These are phyloP conservation scores for Cutaneotrichosporon mucoides DNA, from an alignment of 1,284 basidiomycete species.

Conservation along the genomic window DNA sequence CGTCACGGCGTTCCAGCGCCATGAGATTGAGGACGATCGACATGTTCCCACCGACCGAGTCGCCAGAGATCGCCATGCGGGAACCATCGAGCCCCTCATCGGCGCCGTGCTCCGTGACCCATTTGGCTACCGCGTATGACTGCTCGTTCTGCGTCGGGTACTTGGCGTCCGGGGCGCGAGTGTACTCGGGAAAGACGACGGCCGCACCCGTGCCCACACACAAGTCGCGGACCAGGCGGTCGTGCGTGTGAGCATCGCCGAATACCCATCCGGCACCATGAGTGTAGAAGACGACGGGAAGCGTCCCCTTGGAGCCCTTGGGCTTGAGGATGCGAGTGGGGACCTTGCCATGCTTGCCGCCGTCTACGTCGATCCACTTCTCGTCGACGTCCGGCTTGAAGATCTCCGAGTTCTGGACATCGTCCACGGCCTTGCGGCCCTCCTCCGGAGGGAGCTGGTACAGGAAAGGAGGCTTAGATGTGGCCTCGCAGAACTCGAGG, in stretches of 20 bases:
- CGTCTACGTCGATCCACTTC: slow-evolving; percentile 16
- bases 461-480: slow-evolving; percentile 10
- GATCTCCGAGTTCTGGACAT: slow-evolving; percentile 6
- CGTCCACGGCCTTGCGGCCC: slow-evolving; percentile 13
- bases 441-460: slow-evolving; percentile 15
- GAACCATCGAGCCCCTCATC: slow-evolving; percentile 9
- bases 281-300: slow-evolving; percentile 17
- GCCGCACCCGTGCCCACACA: slow-evolving; percentile 15
- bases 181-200: slow-evolving; percentile 18
- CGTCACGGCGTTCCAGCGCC: slow-evolving; percentile 6
- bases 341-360: not conserved
- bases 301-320: slow-evolving; percentile 9
- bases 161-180: slow-evolving; percentile 10
- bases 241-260: slow-evolving; percentile 19
- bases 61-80: slow-evolving; percentile 14
- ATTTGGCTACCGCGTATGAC: slow-evolving; percentile 13
- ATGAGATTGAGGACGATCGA: slow-evolving; percentile 12
- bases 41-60: slow-evolving; percentile 18
- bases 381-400: slow-evolving; percentile 17
- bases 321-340: slow-evolving; percentile 12
- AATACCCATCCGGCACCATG: slow-evolving; percentile 20
- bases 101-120: slow-evolving; percentile 13
- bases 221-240: slow-evolving; percentile 15
- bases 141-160: slow-evolving; percentile 17
- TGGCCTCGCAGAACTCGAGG: slow-evolving; percentile 12